Percentiles rank a stretch among this genome's conserved stretches.
Conservation (phyloP, 768 basidiomycete species). For the Trametes coccinea region DNA sequence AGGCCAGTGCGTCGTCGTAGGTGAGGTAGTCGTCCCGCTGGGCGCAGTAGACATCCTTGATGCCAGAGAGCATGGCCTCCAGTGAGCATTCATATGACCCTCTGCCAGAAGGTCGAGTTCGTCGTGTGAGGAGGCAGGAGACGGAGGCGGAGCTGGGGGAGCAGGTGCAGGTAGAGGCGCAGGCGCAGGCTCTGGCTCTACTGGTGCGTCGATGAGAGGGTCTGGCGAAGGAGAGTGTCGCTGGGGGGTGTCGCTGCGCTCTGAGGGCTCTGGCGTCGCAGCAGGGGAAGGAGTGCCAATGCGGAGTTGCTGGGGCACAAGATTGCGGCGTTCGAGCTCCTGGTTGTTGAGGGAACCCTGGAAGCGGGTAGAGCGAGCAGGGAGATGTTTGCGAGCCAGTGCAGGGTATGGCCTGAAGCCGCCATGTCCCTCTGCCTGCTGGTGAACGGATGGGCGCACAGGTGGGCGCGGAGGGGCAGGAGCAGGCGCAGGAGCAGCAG, state of each 20-base stretch:
- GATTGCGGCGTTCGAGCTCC: background rate
- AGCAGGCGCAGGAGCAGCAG: background rate
- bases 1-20: conserved; percentile 12
- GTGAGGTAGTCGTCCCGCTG: conserved; percentile 1
- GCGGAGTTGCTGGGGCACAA: background rate
- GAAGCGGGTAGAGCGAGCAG: conserved; percentile 2
- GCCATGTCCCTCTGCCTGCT: conserved; percentile 3
- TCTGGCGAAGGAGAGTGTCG: background rate
- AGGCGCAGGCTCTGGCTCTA: background rate
- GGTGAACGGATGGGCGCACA: background rate
- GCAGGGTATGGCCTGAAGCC: conserved; percentile 4
- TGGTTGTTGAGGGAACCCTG: conserved; percentile 5
- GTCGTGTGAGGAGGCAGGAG: background rate
- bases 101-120: conserved; percentile 5
- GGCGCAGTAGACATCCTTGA: conserved; percentile 2
- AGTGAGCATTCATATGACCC: conserved; percentile 6
- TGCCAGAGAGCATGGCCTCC: conserved; percentile 3
- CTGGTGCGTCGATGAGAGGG: background rate
- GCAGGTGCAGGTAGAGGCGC: background rate
- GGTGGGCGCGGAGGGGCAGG: background rate
- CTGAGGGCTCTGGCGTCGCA: conserved; percentile 5
- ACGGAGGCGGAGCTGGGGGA: background rate
- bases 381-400: conserved; percentile 8
- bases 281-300: background rate
- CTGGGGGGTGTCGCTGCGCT: conserved; percentile 2